A percentile compares a stretch with the other conserved stretches of the same genome.
Conservation (phyloP, 257 asterid genomes). For the Misopates orontium region DNA sequence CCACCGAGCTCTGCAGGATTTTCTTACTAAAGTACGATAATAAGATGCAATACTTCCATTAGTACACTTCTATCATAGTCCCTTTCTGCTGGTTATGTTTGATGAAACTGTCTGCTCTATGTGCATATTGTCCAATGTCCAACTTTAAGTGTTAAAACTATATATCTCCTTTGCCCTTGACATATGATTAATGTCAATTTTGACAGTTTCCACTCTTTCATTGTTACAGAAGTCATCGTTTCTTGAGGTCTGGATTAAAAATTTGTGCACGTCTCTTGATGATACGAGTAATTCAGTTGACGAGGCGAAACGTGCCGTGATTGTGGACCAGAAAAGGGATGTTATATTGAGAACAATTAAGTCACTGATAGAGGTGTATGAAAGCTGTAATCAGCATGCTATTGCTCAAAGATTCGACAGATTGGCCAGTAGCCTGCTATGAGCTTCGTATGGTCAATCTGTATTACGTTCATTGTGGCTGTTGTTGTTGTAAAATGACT, state of each 20-base stretch:
- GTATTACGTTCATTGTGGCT: background rate
- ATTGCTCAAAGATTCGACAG: constrained; percentile 54
- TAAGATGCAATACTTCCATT: background rate
- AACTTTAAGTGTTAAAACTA: background rate
- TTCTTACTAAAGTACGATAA: constrained; percentile 68
- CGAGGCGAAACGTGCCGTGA: constrained; percentile 36
- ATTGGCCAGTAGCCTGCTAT: constrained; percentile 42
- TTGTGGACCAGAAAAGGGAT: constrained; percentile 60
- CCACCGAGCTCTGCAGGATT: constrained; percentile 52
- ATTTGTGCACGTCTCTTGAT: constrained; percentile 61
- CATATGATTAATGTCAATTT: background rate
- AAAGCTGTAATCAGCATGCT: constrained; percentile 43
- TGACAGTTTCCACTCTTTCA: constrained; percentile 10
- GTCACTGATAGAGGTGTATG: constrained; percentile 61
- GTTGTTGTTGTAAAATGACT: too few species aligned
- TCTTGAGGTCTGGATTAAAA: constrained; percentile 73
- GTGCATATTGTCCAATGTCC: background rate
- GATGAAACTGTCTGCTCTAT: background rate
- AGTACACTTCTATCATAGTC: background rate
- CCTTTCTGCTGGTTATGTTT: background rate
- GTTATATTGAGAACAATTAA: constrained; percentile 50
- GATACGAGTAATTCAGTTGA: constrained; percentile 42
- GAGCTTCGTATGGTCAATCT: constrained; percentile 18
- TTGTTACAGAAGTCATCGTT: constrained; percentile 66
- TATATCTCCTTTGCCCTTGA: background rate